Conservation (phyloP, 1,139 yeast genomes). For the Candida glucosophila region DNA sequence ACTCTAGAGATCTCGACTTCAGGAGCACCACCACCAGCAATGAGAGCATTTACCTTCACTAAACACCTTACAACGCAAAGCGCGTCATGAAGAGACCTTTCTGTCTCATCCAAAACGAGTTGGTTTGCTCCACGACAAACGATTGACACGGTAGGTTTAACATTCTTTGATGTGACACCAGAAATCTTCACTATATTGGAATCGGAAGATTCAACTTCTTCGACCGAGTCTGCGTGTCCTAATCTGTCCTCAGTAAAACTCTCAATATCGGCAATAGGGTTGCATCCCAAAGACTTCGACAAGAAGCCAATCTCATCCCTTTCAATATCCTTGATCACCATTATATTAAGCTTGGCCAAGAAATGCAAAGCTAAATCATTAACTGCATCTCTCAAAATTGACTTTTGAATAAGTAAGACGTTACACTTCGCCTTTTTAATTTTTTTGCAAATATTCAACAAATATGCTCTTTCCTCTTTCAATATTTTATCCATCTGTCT, state of each 20-base stretch:
- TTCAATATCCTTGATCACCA: constrained; percentile 94
- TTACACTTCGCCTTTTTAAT: constrained; percentile 96
- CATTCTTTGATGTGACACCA: constrained; percentile 57
- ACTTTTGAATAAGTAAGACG: constrained; percentile 86
- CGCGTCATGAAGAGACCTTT: constrained; percentile 94
- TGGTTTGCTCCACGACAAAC: constrained; percentile 93
- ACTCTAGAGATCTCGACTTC: constrained; percentile 89
- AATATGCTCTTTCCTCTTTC: constrained; percentile 93
- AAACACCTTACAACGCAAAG: constrained; percentile 93
- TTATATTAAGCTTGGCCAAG: constrained; percentile 79
- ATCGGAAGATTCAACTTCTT: constrained; percentile 87
- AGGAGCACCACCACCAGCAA: constrained; percentile 99
- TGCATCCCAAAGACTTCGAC: constrained; percentile 86
- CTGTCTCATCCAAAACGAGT: constrained; percentile 88
- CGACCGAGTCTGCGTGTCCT: constrained; percentile 86
- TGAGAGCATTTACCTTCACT: constrained; percentile 86
- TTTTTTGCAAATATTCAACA: constrained; percentile 89
- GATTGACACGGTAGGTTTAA: constrained; percentile 77
- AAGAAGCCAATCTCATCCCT: constrained; percentile 94
- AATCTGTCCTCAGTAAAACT: constrained; percentile 87
- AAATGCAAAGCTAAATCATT: constrained; percentile 94
- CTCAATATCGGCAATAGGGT: constrained; percentile 93
- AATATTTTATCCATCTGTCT: constrained; percentile 98
- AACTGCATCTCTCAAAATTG: constrained; percentile 93
- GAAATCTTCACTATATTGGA: constrained; percentile 86